Percentiles rank a stretch among this genome's conserved stretches.
Conservation (phyloP, 352 stramenopile species). For the Phytopythium ostracodes region DNA sequence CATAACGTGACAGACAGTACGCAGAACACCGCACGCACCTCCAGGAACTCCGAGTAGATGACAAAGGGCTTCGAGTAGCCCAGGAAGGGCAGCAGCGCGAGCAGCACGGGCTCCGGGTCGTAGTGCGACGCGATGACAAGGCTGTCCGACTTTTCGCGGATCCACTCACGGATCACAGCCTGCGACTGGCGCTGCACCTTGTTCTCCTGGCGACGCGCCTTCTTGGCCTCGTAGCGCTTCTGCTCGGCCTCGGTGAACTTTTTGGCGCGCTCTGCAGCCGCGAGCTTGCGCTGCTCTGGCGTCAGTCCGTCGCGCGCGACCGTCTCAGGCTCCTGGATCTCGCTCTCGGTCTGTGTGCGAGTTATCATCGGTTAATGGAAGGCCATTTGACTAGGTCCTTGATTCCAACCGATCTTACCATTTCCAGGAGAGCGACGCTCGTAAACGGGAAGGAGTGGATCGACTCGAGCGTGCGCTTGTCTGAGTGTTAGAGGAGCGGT, state of each 20-base stretch:
- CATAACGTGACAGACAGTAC: too few relatives aligned
- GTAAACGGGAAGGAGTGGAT: constrained; percentile 78
- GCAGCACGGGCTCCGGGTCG: constrained; percentile 83
- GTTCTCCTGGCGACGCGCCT: constrained; percentile 50
- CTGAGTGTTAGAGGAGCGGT: constrained; percentile 16
- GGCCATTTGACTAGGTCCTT: background rate
- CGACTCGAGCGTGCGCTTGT: constrained; percentile 65
- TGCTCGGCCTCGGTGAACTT: constrained; percentile 78
- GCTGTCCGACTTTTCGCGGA: constrained; percentile 68
- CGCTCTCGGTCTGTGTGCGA: constrained; percentile 34
- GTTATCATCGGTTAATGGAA: background rate
- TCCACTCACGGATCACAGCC: constrained; percentile 63
- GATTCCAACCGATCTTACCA: constrained; percentile 17
- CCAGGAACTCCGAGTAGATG: constrained; percentile 94
- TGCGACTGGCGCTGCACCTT: constrained; percentile 80
- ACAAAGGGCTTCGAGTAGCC: constrained; percentile 92
- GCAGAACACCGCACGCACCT: constrained; percentile 36
- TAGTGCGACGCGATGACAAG: constrained; percentile 91
- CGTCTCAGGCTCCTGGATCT: constrained; percentile 37
- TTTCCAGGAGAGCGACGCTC: constrained; percentile 40
- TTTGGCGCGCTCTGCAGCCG: constrained; percentile 78
- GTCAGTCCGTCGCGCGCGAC: constrained; percentile 53
- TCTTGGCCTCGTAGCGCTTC: constrained; percentile 76
- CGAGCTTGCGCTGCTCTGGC: constrained; percentile 48
- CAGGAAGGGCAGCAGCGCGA: constrained; percentile 90